Conservation (phyloP, 345 rosid genomes). For the Crucihimalaya himalaica region DNA sequence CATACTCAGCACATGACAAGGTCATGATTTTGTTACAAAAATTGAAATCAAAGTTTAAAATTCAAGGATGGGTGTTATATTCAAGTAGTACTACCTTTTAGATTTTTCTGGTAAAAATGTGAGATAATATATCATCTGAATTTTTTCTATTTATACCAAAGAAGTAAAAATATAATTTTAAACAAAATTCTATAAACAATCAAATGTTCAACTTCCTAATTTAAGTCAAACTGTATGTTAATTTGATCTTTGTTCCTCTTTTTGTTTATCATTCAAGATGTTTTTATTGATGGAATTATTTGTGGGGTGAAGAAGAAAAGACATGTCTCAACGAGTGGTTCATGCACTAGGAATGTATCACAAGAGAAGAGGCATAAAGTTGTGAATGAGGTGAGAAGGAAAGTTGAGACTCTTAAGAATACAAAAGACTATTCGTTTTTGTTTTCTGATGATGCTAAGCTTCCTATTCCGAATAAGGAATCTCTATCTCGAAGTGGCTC, state of each 20-base stretch:
- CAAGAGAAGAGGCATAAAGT: conserved; percentile 39
- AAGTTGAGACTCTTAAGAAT: conserved; percentile 70
- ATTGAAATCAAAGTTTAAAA: too few species aligned
- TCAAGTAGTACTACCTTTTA: too few species aligned
- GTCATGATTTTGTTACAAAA: too few species aligned
- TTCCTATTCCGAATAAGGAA: conserved; percentile 61
- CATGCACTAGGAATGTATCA: conserved; percentile 45
- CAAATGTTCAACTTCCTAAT: too few species aligned
- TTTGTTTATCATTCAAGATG: neutral
- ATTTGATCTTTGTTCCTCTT: neutral
- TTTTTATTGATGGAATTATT: conserved; percentile 4
- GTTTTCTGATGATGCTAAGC: conserved; percentile 70
- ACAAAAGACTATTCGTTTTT: conserved; percentile 92
- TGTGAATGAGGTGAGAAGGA: conserved; percentile 53
- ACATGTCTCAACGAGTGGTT: conserved; percentile 43
- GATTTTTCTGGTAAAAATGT: too few species aligned
- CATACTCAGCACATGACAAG: too few species aligned
- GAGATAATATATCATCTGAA: too few species aligned
- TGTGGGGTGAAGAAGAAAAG: conserved; percentile 56
- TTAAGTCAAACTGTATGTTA: conserved; percentile 52
- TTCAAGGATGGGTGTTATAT: too few species aligned
- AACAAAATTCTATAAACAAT: too few species aligned
- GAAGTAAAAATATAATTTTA: too few species aligned
- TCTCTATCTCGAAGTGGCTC: conserved; percentile 46
- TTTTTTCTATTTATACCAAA: too few species aligned